These are phyloP conservation scores for Colletotrichum agaves DNA, from an alignment of 2,329 filamentous ascomycete species.

Conservation along the genomic window DNA sequence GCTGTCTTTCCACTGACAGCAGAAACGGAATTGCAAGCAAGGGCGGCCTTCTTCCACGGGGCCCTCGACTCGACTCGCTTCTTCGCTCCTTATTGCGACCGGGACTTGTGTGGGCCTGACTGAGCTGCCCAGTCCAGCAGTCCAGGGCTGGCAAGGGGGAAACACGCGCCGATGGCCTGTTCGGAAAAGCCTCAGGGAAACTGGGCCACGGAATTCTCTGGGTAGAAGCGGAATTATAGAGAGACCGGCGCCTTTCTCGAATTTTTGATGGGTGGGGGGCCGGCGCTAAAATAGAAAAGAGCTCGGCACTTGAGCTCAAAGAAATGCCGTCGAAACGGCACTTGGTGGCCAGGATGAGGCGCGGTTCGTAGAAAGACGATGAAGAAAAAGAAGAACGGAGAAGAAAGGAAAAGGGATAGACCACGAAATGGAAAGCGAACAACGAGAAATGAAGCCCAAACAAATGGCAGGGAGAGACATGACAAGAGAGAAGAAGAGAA, in stretches of 20 bases:
- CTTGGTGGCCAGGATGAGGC: not conserved
- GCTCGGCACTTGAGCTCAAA: conserved; percentile 26
- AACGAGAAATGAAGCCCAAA: not conserved
- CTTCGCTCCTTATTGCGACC: not conserved
- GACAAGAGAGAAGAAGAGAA: not conserved
- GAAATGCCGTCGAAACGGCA: conserved; percentile 18
- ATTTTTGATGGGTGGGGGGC: not conserved
- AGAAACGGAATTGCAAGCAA: no score
- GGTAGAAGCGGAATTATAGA: not conserved
- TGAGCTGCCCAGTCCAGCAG: not conserved
- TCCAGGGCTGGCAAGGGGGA: not conserved
- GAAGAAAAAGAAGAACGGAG: not conserved
- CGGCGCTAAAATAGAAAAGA: conserved; percentile 5
- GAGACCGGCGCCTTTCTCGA: conserved; percentile 3
- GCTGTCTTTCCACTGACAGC: not conserved
- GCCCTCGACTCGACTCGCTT: conserved; percentile 2
- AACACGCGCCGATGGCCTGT: not conserved
- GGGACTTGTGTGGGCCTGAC: not conserved
- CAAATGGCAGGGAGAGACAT: not conserved
- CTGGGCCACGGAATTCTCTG: not conserved
- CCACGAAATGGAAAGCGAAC: not conserved
- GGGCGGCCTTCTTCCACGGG: no score
- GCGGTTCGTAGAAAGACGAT: conserved; percentile 22
- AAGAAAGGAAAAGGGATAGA: not conserved
- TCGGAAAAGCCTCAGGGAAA: not conserved